Percentiles rank a stretch among this genome's conserved stretches.
phyloP scores from a whole-genome alignment of 208 protist species.

The Porcisia deanei region DNA sequence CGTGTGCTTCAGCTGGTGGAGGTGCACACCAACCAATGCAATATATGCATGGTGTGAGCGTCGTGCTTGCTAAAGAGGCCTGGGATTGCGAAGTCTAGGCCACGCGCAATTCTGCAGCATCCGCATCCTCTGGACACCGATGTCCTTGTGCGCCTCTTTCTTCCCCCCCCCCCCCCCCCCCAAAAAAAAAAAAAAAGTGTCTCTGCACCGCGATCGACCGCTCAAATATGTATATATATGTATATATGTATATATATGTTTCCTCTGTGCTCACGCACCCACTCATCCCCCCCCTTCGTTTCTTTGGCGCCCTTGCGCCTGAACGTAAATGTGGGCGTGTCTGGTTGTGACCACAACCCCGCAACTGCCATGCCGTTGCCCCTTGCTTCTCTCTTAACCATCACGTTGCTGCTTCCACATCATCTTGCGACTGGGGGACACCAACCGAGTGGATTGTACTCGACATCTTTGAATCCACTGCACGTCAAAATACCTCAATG shows the following conservation, averaged over 20 bases:
- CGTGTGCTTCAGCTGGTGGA: not conserved
- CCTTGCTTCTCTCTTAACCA: not conserved
- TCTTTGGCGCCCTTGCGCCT: not conserved
- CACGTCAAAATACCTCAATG: not conserved
- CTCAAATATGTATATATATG: not conserved
- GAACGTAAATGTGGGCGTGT: not conserved
- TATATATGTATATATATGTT: too few species aligned
- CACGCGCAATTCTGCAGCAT: not conserved
- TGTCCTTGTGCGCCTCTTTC: not conserved
- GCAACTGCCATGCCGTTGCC: not conserved
- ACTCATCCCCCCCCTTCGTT: not conserved
- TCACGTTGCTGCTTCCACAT: not conserved
- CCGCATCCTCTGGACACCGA: not conserved
- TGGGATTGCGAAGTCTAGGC: not conserved
- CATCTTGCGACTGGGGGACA: not conserved
- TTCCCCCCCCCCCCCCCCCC: too few species aligned
- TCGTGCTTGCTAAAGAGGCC: too few species aligned
- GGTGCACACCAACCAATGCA: too few species aligned
- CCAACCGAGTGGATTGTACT: not conserved
- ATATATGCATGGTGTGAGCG: not conserved
- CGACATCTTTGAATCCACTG: not conserved
- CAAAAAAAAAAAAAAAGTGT: not conserved
- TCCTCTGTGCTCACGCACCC: not conserved
- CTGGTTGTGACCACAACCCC: too few species aligned
- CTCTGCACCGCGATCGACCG: not conserved